phyloP scores from a whole-genome alignment of 1,139 yeast species.

The Candida sanyaensis region DNA sequence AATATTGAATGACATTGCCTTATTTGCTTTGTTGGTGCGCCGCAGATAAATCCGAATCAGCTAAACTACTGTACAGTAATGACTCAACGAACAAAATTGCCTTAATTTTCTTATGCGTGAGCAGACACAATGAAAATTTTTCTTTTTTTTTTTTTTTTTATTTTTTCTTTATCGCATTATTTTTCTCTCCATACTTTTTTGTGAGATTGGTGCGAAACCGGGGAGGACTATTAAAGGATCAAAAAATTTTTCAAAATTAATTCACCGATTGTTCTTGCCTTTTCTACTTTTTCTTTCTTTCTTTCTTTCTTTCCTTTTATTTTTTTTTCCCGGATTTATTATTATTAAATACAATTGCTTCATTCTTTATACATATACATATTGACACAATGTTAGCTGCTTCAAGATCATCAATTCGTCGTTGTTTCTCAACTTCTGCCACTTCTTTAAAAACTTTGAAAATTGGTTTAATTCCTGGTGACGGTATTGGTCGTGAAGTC shows the following conservation, averaged over 20 bases:
- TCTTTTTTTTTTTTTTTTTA: neutral
- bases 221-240: neutral
- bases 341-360: neutral
- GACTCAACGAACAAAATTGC: neutral
- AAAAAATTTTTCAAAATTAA: neutral
- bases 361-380: neutral
- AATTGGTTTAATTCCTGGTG: constrained; percentile 86
- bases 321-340: neutral
- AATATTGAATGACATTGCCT: no score
- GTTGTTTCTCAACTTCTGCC: constrained; percentile 39
- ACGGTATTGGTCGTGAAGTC: constrained; percentile 97
- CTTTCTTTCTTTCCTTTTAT: neutral
- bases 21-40: neutral
- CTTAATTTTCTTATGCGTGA: neutral
- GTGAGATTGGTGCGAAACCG: constrained; percentile 2
- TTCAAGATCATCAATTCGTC: constrained; percentile 24
- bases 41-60: neutral
- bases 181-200: neutral
- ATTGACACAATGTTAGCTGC: constrained; percentile 23
- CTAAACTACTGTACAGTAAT: neutral
- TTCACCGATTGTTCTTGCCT: neutral
- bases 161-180: neutral
- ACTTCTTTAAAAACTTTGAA: constrained; percentile 37
- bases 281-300: no score
- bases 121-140: neutral